Base-by-base conservation (phyloP, 805 yeast species). In the Starmera dryadoides region DNA sequence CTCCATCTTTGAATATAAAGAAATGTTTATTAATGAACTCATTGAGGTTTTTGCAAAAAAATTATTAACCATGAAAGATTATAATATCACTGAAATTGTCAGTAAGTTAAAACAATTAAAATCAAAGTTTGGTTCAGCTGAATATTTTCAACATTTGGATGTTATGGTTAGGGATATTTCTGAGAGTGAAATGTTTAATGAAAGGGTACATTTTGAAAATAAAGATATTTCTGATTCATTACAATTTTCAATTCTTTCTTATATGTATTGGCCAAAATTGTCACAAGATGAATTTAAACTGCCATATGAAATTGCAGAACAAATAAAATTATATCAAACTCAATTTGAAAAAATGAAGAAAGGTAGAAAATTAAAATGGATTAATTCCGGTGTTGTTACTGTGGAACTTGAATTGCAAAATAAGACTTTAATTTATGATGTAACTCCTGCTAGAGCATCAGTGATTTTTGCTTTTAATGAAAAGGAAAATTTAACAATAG, bases 131-230 rank as follows among this genome's bases (percentile, higher is more conserved):
- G 88, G 86, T 2, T 79, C 74, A 29, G 63, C 73, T 9, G 83
- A 79, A 39, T 21, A 21, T 9, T 72, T 89, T 47, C 74, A 72
- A 37, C 75, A 77, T 19, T 66, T 88, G 37, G 94, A 86, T 51
- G 86, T 91, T 8, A 93, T 93, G 98, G 66, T 88, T 15, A 62
- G 72, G 30, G 96, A 87, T 56, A 68, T 88, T 9, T 53, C 63
- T 16, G 75, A 74, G 21, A 81, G 94, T 48, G 63, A 68, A 39
- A 48, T 51, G 3, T 56, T 76, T 8, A 76, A 79, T 46, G 40
- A 43, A 4, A 41, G 51, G 6, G 60, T 75, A 15, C 70, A 65
- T 38, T 23, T 30, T 0, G 20, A 41, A 30, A 43, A 56, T 38
- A 14, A 37, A 17, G 33, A 45, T 21, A 38, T 52, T 35, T 46